These are phyloP conservation scores for Blastocystis sp. DNA, from an alignment of 352 stramenopile species.

Conservation along the genomic window DNA sequence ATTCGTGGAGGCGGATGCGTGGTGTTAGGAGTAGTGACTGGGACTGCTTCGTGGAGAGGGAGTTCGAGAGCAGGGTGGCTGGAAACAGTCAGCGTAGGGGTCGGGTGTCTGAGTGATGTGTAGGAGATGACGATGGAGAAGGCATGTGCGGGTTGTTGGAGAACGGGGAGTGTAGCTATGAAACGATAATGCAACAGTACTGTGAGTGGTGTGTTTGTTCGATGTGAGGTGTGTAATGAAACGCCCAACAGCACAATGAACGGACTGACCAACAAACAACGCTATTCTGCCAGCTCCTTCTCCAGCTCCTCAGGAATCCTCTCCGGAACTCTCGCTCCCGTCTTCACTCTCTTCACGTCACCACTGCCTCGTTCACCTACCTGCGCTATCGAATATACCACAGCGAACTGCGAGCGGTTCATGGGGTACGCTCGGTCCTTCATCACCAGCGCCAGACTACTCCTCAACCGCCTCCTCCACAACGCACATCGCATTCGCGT, in stretches of 20 bases:
- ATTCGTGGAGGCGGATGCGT: neutral
- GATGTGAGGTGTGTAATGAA: too few relatives aligned
- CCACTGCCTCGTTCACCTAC: neutral
- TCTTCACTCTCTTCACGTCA: neutral
- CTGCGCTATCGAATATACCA: neutral
- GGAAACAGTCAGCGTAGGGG: neutral
- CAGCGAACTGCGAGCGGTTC: neutral
- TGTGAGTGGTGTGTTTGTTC: neutral
- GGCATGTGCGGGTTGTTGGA: neutral
- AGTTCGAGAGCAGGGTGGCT: neutral
- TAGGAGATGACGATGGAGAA: neutral
- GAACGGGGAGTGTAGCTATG: neutral
- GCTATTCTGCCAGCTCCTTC: neutral
- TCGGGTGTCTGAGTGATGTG: neutral
- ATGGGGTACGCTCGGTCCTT: neutral
- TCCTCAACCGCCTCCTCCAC: neutral
- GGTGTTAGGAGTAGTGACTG: constrained; percentile 16
- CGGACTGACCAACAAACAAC: neutral
- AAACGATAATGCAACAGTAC: neutral
- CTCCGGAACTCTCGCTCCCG: neutral
- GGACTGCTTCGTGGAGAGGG: neutral
- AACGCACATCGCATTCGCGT: neutral
- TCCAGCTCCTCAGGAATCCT: neutral
- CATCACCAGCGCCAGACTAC: constrained; percentile 15
- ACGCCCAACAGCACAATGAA: too few relatives aligned